These are phyloP conservation scores for Nicotiana tabacum DNA, from an alignment of 257 asterid genomes.

Conservation along the genomic window DNA sequence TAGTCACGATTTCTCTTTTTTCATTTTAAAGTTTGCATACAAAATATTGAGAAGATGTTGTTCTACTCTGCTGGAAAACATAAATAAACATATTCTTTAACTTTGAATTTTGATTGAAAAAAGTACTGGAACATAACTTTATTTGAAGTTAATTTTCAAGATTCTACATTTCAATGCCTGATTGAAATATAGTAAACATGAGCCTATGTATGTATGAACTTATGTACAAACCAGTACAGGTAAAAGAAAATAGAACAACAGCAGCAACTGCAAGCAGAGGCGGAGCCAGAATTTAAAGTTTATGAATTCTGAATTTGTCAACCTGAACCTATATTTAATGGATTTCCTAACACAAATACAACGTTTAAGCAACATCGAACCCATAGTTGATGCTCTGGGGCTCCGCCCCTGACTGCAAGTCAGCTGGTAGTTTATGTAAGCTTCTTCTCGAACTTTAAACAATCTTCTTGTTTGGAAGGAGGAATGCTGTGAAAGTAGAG, in stretches of 20 bases:
- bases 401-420: not conserved
- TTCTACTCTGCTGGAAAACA: not conserved
- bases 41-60: not conserved
- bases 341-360: too few relatives aligned
- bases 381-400: too few relatives aligned
- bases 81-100: not conserved
- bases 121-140: not conserved
- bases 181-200: not conserved
- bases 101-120: not conserved
- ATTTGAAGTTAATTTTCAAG: not conserved
- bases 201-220: not conserved
- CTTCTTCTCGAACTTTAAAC: not conserved
- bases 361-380: too few relatives aligned
- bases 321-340: too few relatives aligned
- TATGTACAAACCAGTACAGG: not conserved
- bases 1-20: not conserved
- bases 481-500: slow-evolving; percentile 44
- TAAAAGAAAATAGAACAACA: not conserved
- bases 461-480: not conserved
- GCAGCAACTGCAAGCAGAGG: too few relatives aligned
- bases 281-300: too few relatives aligned
- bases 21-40: not conserved
- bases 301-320: too few relatives aligned
- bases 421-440: not conserved
- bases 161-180: not conserved